Evolutionary conservation across 257 asterid species (phyloP).

Genomic region (Rehmannia glutinosa): DNA sequence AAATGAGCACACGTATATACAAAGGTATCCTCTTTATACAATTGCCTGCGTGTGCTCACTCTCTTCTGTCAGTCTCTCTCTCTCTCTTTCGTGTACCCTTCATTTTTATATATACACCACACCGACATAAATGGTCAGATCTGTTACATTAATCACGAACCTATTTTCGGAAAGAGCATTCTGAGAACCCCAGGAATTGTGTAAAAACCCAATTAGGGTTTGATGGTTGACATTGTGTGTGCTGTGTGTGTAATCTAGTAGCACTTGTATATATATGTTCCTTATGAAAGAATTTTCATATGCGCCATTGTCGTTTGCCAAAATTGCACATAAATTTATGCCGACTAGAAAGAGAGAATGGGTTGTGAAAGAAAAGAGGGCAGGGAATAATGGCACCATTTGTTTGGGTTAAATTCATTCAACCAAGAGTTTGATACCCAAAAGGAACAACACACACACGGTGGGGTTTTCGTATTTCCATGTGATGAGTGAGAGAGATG

Average conservation of each 20-base stretch:
- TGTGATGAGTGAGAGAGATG: background rate
- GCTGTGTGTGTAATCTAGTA: too few species aligned
- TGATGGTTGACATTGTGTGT: background rate
- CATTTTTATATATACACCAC: background rate
- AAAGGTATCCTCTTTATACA: conserved; percentile 31
- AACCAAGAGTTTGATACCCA: background rate
- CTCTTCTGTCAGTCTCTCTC: conserved; percentile 47
- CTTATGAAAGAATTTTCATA: too few species aligned
- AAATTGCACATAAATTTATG: background rate
- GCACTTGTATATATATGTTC: background rate
- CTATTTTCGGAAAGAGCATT: conserved; percentile 11
- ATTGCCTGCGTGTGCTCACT: conserved; percentile 56
- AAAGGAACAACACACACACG: background rate
- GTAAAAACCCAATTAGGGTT: background rate
- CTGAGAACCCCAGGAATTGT: background rate
- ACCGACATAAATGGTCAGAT: conserved; percentile 13
- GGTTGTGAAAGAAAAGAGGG: background rate
- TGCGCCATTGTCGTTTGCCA: background rate
- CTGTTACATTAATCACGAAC: background rate
- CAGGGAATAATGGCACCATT: too few species aligned
- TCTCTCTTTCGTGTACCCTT: background rate
- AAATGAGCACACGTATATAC: conserved; percentile 44
- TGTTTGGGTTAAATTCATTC: background rate
- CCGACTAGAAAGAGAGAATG: background rate
- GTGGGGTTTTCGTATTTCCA: background rate